Conservation (phyloP, 768 basidiomycete genomes). For the Boletus sp. region DNA sequence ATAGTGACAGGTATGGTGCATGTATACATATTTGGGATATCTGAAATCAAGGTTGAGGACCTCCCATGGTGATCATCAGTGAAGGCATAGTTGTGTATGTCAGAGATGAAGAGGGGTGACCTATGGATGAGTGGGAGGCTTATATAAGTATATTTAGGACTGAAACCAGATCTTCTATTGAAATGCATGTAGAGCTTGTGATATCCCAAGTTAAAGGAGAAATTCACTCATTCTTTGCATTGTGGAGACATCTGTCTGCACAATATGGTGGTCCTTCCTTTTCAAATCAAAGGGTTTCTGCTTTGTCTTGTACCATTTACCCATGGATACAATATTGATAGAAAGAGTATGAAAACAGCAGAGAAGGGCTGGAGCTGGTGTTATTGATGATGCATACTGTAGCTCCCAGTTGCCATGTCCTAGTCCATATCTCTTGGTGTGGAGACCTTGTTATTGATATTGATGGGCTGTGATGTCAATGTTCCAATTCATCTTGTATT, state of each 20-base stretch:
- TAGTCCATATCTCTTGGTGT: too few relatives aligned
- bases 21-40: conserved; percentile 12
- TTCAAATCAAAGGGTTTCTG: conserved; percentile 75
- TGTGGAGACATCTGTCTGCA: conserved; percentile 79
- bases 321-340: too few relatives aligned
- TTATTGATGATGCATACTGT: too few relatives aligned
- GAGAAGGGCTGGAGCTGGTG: too few relatives aligned
- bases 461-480: too few relatives aligned
- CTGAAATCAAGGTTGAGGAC: not conserved
- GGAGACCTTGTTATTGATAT: too few relatives aligned
- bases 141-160: conserved; percentile 62
- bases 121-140: conserved; percentile 52
- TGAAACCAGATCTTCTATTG: conserved; percentile 80
- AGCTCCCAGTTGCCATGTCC: too few relatives aligned
- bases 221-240: conserved; percentile 55
- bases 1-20: conserved; percentile 29
- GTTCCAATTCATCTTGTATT: too few relatives aligned
- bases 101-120: conserved; percentile 58
- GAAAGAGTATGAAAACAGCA: too few relatives aligned
- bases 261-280: conserved; percentile 69
- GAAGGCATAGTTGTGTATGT: conserved; percentile 22
- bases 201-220: not conserved
- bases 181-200: not conserved
- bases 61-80: not conserved
- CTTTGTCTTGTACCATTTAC: conserved; percentile 45